Percentiles rank a stretch among this genome's conserved stretches.
These are phyloP conservation scores for Phoenix roebelenii DNA, from an alignment of 176 grass and related monocot genomes.

Conservation along the genomic window DNA sequence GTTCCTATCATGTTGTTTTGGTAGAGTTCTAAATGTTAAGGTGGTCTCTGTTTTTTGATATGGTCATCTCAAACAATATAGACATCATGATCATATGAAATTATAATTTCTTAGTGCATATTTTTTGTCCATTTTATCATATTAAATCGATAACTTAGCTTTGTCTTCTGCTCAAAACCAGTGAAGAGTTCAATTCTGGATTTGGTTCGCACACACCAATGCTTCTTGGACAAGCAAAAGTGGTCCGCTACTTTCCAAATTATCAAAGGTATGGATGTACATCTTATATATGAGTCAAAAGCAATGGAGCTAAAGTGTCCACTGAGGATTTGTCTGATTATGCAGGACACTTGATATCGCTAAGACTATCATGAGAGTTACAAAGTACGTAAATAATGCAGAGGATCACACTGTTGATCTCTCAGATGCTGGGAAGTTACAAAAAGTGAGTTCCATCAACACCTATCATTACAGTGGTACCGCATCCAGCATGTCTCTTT, in stretches of 20 bases:
- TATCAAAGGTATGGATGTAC: conserved; percentile 50
- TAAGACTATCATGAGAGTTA: conserved; percentile 63
- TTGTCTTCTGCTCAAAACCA: conserved; percentile 30
- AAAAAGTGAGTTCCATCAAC: conserved; percentile 39
- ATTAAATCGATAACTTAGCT: conserved; percentile 11
- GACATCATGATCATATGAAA: too few relatives aligned
- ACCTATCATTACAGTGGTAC: too few relatives aligned
- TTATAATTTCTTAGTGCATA: background rate
- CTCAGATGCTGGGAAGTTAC: conserved; percentile 61
- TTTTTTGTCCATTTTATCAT: conserved; percentile 11
- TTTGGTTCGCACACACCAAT: conserved; percentile 98
- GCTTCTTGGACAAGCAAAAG: conserved; percentile 96
- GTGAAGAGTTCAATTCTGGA: conserved; percentile 96
- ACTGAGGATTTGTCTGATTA: conserved; percentile 26
- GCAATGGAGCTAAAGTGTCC: conserved; percentile 12
- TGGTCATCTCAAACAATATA: too few relatives aligned
- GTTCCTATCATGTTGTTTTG: too few relatives aligned
- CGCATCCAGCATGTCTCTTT: too few relatives aligned
- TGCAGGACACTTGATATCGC: conserved; percentile 67
- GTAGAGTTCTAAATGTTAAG: too few relatives aligned
- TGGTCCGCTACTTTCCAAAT: conserved; percentile 84
- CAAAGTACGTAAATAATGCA: conserved; percentile 81
- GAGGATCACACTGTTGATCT: conserved; percentile 72
- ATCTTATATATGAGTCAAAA: background rate
- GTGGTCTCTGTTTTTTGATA: too few relatives aligned